Percentiles rank a stretch among this genome's conserved stretches.
phyloP scores from a whole-genome alignment of 2,329 filamentous ascomycete genomes.

The Chalara sp. region DNA sequence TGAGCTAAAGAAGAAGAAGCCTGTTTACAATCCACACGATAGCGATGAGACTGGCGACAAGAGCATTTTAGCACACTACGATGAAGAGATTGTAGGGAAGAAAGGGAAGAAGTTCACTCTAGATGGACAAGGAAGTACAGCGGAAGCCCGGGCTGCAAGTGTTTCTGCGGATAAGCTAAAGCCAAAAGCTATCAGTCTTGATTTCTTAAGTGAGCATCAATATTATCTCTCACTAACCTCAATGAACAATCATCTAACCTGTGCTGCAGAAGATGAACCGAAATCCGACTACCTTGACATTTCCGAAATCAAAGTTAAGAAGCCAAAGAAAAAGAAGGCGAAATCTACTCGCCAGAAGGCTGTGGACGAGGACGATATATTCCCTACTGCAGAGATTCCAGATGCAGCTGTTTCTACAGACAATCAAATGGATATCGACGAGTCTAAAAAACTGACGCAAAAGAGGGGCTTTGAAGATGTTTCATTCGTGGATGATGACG shows the following conservation, averaged over 20 bases:
- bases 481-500: constrained; percentile 82
- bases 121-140: constrained; percentile 66
- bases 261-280: constrained; percentile 51
- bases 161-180: constrained; percentile 53
- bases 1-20: constrained; percentile 83
- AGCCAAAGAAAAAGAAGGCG: constrained; percentile 87
- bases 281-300: constrained; percentile 84
- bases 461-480: constrained; percentile 61
- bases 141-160: constrained; percentile 48
- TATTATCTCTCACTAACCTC: not conserved
- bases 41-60: constrained; percentile 56
- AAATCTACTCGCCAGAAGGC: constrained; percentile 68
- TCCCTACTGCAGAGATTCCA: constrained; percentile 34
- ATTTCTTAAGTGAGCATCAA: constrained; percentile 50
- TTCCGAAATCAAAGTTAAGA: constrained; percentile 86
- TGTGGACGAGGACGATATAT: constrained; percentile 54
- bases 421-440: constrained; percentile 72
- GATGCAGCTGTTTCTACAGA: constrained; percentile 27
- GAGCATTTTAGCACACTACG: constrained; percentile 80
- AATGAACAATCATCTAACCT: constrained; percentile 25
- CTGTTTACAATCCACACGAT: constrained; percentile 79
- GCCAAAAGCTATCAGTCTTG: constrained; percentile 67
- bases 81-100: constrained; percentile 90
- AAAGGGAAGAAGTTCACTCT: constrained; percentile 84
- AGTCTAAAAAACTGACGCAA: constrained; percentile 32